Evolutionary conservation across 306 rosid species (phyloP).

Genomic region (Fragaria ananassa): DNA sequence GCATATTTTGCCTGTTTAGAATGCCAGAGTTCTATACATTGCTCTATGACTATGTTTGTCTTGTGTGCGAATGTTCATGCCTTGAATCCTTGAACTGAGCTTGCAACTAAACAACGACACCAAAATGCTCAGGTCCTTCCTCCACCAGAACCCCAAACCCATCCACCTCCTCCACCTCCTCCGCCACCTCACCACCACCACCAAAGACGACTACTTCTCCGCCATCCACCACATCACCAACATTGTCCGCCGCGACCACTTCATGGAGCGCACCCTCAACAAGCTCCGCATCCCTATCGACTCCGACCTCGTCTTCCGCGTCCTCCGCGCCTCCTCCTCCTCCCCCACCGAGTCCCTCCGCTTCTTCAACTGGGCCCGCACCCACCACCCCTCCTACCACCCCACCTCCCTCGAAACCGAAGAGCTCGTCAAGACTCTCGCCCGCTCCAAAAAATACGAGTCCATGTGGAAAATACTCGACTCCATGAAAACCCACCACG

Average conservation of each 20-base stretch:
- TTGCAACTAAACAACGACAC: too few species aligned
- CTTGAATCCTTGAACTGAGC: too few species aligned
- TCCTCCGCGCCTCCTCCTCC: conserved; percentile 72
- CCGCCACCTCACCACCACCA: not conserved
- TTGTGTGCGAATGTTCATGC: too few species aligned
- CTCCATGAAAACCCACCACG: conserved; percentile 47
- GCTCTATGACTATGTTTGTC: too few species aligned
- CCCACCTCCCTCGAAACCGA: conserved; percentile 88
- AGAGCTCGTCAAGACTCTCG: conserved; percentile 68
- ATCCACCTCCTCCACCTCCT: too few species aligned
- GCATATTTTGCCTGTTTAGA: too few species aligned
- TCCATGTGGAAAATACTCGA: conserved; percentile 79
- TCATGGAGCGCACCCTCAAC: conserved; percentile 91
- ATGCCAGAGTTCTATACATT: too few species aligned
- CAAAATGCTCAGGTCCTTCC: not conserved
- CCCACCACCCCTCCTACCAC: conserved; percentile 49
- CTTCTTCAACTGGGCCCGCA: conserved; percentile 87
- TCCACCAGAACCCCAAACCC: not conserved
- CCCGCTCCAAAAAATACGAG: conserved; percentile 57
- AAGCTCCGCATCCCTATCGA: conserved; percentile 65
- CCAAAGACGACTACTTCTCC: conserved; percentile 72
- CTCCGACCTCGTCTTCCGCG: conserved; percentile 86
- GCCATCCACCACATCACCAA: conserved; percentile 83
- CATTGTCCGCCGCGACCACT: conserved; percentile 84
- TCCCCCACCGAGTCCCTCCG: conserved; percentile 62